These are phyloP conservation scores for Zostera marina DNA, from an alignment of 116 monocot species.

Conservation along the genomic window DNA sequence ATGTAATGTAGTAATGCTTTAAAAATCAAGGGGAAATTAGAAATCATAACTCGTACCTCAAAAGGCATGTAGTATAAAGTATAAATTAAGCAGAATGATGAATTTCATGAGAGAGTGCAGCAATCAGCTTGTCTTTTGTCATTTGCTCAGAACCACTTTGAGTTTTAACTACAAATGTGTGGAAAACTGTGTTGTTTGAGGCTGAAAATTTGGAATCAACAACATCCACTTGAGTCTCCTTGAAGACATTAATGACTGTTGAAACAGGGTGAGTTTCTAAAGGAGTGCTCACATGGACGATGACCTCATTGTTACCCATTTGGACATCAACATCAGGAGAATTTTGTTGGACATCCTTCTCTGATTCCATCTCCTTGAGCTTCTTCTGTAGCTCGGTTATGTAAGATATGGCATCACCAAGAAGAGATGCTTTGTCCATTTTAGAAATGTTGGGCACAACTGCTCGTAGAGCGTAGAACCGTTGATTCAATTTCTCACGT, in stretches of 20 bases:
- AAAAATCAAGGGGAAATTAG: too few relatives aligned
- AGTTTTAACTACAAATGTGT: conserved; percentile 52
- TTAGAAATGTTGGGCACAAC: conserved; percentile 78
- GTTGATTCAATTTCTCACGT: conserved; percentile 77
- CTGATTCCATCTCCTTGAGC: conserved; percentile 50
- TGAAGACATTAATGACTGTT: conserved; percentile 37
- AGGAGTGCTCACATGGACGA: conserved; percentile 47
- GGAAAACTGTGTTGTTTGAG: conserved; percentile 22
- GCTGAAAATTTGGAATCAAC: conserved; percentile 36
- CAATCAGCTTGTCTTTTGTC: conserved; percentile 42
- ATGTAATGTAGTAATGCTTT: too few relatives aligned
- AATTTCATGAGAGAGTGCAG: conserved; percentile 34
- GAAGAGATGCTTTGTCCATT: conserved; percentile 75
- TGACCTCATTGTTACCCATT: conserved; percentile 27
- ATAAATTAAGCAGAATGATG: conserved; percentile 10
- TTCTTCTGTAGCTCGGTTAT: conserved; percentile 60
- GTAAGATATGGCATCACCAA: conserved; percentile 60
- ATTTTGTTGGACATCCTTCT: conserved; percentile 14
- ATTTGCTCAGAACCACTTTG: conserved; percentile 26
- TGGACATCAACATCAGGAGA: conserved; percentile 34
- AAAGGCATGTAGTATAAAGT: not conserved
- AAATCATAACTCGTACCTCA: too few relatives aligned
- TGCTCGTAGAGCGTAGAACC: conserved; percentile 63
- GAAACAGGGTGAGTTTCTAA: conserved; percentile 48
- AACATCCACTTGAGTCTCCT: conserved; percentile 29